Evolutionary conservation across 2,329 filamentous ascomycete genomes (phyloP), one percentile per base, ranked within the genome.

Genomic region (Hypoxylon sp.): DNA sequence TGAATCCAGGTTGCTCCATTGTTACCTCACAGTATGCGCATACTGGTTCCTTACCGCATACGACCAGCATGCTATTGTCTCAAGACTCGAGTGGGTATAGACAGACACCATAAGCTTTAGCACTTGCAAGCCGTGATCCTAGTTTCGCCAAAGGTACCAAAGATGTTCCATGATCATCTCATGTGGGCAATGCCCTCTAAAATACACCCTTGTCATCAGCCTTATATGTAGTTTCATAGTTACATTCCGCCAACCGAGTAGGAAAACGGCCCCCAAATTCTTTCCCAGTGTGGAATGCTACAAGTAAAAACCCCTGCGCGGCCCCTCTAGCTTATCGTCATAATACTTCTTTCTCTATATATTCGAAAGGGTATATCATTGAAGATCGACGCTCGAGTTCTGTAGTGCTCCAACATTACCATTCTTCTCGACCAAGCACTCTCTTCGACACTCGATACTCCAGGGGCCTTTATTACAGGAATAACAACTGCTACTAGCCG

Each of bases 1-100:
- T 70, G 57, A 65, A 54, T 54, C 64, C 50, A 68, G 61, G 62
- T 62, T 68, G 62, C 57, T 65, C 58, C 53, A 62, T 72, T 66
- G 62, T 67, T 63, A 67, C 65, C 50, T 68, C 60, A 47, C 56
- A 50, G 44, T 62, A 51, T 51, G 61, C 61, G 48, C 59, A 62
- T 39, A 17, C 37, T 54, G 27, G 48, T 54, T 48, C 39, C 19
- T 37, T 51, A 31, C 50, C 32, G 39, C 48, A 62, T 64, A 54
- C 57, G 29, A 35, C 46, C 17, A 65, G 48, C 39, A 58, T 65
- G 53, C 24, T 52, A 51, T 48, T 53, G 53, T 55, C 63, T 53
- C 46, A 37, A 61, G 35, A 27, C 54, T 47, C 42, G 32, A 46
- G 56, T 47, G 44, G 48, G 42, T 57, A 57, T 51, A 53, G 39